Conservation (phyloP, 2,329 filamentous ascomycete species). For the Aciculosporium take region DNA sequence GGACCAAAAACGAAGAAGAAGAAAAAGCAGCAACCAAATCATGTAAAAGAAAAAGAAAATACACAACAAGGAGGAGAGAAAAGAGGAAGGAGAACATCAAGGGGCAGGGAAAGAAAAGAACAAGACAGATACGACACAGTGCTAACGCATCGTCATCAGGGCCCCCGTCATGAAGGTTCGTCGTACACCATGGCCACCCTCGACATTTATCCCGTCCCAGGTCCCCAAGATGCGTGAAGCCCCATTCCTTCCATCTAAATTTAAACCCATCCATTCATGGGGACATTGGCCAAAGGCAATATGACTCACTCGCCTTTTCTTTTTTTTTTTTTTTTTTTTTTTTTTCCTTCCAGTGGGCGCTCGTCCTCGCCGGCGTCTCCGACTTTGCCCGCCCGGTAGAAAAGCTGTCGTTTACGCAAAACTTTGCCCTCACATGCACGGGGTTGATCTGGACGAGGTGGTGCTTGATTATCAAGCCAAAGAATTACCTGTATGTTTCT, state of each 20-base stretch:
- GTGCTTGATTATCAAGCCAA: conserved; percentile 93
- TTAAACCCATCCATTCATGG: no score
- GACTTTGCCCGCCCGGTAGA: conserved; percentile 86
- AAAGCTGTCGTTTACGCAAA: conserved; percentile 87
- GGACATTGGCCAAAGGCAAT: no score
- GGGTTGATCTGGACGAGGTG: conserved; percentile 96
- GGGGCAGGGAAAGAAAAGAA: background rate
- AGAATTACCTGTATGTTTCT: conserved; percentile 64
- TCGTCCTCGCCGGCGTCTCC: conserved; percentile 82
- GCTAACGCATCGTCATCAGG: no score
- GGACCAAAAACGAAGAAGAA: background rate
- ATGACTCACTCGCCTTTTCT: no score
- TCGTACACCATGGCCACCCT: conserved; percentile 4
- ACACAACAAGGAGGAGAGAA: background rate
- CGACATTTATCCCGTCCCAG: no score
- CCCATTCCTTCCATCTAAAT: no score
- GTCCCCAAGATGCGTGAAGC: no score
- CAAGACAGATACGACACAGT: no score
- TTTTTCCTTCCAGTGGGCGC: conserved; percentile 66
- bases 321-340: no score
- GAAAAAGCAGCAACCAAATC: no score
- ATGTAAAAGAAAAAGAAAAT: conserved; percentile 15
- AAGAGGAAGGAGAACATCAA: background rate
- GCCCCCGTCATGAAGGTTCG: conserved; percentile 76
- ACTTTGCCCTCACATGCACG: conserved; percentile 76